Conservation (phyloP, 2,329 filamentous ascomycete species). For the Cladobotryum mycophilum region DNA sequence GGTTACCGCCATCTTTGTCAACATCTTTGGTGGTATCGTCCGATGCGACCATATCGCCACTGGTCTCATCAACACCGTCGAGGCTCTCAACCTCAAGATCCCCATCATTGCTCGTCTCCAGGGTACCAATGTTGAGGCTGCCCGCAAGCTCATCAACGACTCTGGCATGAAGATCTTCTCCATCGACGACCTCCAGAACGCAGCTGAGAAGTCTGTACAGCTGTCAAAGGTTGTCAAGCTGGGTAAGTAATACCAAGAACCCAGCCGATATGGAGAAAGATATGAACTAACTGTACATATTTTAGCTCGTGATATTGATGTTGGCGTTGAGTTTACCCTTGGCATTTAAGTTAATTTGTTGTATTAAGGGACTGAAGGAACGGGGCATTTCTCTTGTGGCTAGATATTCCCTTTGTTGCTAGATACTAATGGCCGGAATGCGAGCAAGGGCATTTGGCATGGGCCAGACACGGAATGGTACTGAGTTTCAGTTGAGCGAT, state of each 20-base stretch:
- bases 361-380: not conserved
- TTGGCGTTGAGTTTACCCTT: constrained; percentile 89
- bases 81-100: constrained; percentile 91
- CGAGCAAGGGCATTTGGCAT: too few relatives aligned
- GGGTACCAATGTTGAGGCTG: constrained; percentile 96
- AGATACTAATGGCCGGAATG: too few relatives aligned
- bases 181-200: constrained; percentile 94
- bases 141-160: constrained; percentile 90
- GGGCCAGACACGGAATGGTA: too few relatives aligned
- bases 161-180: constrained; percentile 99
- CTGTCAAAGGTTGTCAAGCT: constrained; percentile 99
- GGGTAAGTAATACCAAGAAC: constrained; percentile 52
- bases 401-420: too few relatives aligned
- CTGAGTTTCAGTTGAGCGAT: too few relatives aligned
- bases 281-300: not conserved
- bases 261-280: not conserved
- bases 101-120: constrained; percentile 96
- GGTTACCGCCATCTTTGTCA: constrained; percentile 98
- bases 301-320: constrained; percentile 86
- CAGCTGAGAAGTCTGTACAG: constrained; percentile 96
- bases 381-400: too few relatives aligned
- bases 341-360: constrained; percentile 63
- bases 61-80: constrained; percentile 89
- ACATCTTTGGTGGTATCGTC: constrained; percentile 99
- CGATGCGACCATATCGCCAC: constrained; percentile 95